These are phyloP conservation scores for Thielaviopsis populi DNA, from an alignment of 2,329 filamentous ascomycete genomes.

Conservation along the genomic window DNA sequence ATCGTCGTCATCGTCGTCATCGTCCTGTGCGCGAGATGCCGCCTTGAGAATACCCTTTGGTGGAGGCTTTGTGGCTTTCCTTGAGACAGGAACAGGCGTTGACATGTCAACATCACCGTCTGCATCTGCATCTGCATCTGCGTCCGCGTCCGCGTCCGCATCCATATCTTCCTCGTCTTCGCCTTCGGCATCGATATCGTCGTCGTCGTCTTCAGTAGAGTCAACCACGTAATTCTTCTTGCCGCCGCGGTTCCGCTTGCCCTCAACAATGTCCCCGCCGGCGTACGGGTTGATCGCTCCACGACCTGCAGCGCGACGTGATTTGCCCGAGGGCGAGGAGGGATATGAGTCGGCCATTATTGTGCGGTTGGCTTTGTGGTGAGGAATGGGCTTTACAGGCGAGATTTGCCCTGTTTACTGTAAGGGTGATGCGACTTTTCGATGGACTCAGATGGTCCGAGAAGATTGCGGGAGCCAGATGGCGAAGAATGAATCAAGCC, in stretches of 20 bases:
- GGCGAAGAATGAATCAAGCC: not conserved
- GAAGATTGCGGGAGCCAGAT: not conserved
- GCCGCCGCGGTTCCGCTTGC: conserved; percentile 38
- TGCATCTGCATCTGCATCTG: conserved; percentile 27
- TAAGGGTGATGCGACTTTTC: not conserved
- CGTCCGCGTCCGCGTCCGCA: conserved; percentile 28
- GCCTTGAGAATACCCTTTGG: conserved; percentile 20
- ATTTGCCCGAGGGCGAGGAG: conserved; percentile 23
- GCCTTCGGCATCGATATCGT: conserved; percentile 24
- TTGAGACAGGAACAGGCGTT: conserved; percentile 23
- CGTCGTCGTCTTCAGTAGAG: conserved; percentile 35
- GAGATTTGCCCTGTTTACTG: not conserved
- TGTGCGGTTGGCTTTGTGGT: not conserved
- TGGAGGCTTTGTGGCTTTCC: not conserved
- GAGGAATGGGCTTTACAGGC: not conserved
- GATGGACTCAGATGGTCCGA: not conserved
- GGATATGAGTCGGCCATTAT: conserved; percentile 5
- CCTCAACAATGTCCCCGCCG: conserved; percentile 33
- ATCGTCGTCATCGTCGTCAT: conserved; percentile 33
- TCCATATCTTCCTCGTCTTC: conserved; percentile 24
- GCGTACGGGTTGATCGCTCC: conserved; percentile 17
- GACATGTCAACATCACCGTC: conserved; percentile 37
- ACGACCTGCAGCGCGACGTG: conserved; percentile 25
- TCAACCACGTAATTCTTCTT: conserved; percentile 48
- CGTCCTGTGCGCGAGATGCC: conserved; percentile 17